Base-by-base conservation (phyloP, 306 rosid species). In the Canavalia ensiformis region DNA sequence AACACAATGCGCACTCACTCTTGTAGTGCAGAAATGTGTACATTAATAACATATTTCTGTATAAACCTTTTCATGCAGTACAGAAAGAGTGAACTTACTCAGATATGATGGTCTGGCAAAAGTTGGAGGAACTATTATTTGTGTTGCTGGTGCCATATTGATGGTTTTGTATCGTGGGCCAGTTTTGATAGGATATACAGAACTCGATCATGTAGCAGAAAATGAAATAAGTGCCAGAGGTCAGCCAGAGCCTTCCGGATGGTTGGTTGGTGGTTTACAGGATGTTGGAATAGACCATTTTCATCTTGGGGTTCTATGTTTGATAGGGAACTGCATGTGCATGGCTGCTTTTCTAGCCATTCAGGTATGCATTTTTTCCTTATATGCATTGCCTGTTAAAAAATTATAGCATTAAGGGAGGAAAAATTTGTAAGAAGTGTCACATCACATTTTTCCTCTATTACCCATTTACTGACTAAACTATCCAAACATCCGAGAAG, bases 241-340 rank as follows among this genome's bases (percentile, higher is more conserved):
- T 85, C 99, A 93, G 85, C 97, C 93, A 30, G 97, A 91, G 86
- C 97, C 94, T 37, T 28, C 89, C 57, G 97, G 94, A 80, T 86
- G 97, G 99, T 85, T 91, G 50, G 55, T 84, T 52, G 82, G 90
- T 13, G 82, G 86, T 84, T 89, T 95, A 52, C 84, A 56, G 60
- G 89, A 80, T 59, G 37, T 84, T 74, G 97, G 95, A 39, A 47
- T 95, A 0, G 92, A 91, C 70, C 80, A 85, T 71, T 95, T 95
- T 84, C 97, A 95, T 75, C 76, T 93, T 77, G 99, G 99, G 67
- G 94, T 91, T 45, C 45, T 95, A 54, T 95, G 97, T 89, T 88
- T 95, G 86, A 84, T 95, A 66, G 99, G 97, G 72, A 95, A 92
- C 84, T 93, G 97, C 82, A 88, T 95, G 75, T 95, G 99, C 90